Base-by-base conservation (phyloP, 2,329 filamentous ascomycete genomes). In the Colletotrichum lindemuthianum region DNA sequence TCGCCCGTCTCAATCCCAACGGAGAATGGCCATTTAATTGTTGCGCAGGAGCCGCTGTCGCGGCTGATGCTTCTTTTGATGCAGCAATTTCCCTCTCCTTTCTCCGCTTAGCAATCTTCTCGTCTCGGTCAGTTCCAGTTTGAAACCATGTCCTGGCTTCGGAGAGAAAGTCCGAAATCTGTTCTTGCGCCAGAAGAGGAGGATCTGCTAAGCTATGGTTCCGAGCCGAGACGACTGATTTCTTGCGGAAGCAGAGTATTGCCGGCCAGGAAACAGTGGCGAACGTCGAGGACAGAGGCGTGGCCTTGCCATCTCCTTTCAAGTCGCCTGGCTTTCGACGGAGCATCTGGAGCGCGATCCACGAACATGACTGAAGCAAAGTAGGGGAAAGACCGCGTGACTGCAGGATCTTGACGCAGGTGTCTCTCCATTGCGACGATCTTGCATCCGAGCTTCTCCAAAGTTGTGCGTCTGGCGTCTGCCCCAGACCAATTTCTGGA, bases 401-500 rank as follows among this genome's bases (percentile, higher is more conserved):
- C 59, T 84, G 80, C 4, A 88, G 75, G 32, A 86, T 75, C 60
- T 78, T 84, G 45, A 82, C 75, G 63, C 84, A 87, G 24, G 81
- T 78, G 47, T 76, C 78, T 57, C 81, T 84, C 84, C 84, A 86
- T 11, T 80, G 72, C 3, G 76, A 76, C 11, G 79, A 77, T 44
- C 77, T 78, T 12, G 77, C 74, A 41, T 82, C 79, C 24, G 71
- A 72, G 9, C 79, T 76, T 33, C 81, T 80, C 59, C 82, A 71
- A 8, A 80, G 73, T 66, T 86, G 85, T 0, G 83, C 82, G 67
- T 84, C 85, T 11, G 85, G 85, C 1, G 84, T 86, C 58, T 84
- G 83, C 5, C 77, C 81, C 39, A 80, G 70, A 15, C 76, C 78
- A 40, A 70, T 71, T 40, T 79, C 77, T 6, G 75, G 68, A 6